Percentiles rank a stretch among this genome's conserved stretches.
phyloP scores from a whole-genome alignment of 2,329 filamentous ascomycete genomes.

The Didymella glomerata region DNA sequence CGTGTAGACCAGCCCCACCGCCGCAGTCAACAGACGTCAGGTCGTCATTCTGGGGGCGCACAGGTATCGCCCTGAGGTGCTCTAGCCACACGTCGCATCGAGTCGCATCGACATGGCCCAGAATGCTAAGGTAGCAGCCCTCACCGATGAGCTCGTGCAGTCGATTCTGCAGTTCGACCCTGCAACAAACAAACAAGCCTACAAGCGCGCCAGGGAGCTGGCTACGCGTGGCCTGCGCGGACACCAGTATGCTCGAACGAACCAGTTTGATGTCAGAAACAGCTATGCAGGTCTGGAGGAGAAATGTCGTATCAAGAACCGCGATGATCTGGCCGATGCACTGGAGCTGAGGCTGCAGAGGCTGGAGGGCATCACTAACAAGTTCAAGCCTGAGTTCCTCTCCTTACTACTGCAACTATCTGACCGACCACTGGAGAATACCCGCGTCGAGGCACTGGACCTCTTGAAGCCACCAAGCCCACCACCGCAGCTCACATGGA shows the following conservation, averaged over 20 bases:
- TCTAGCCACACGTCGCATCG: slow-evolving; percentile 17
- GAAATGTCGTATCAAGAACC: slow-evolving; percentile 81
- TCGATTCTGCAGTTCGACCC: slow-evolving; percentile 64
- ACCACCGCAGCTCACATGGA: slow-evolving; percentile 72
- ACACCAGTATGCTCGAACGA: slow-evolving; percentile 56
- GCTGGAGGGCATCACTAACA: slow-evolving; percentile 63
- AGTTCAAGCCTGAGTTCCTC: slow-evolving; percentile 81
- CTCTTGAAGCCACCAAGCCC: slow-evolving; percentile 59
- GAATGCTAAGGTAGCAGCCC: slow-evolving; percentile 67
- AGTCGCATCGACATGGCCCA: slow-evolving; percentile 68
- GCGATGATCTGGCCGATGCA: slow-evolving; percentile 80
- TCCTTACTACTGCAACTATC: slow-evolving; percentile 82
- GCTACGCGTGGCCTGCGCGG: slow-evolving; percentile 52
- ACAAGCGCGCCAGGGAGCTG: slow-evolving; percentile 51
- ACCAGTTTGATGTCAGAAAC: slow-evolving; percentile 58
- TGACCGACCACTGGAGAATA: slow-evolving; percentile 77
- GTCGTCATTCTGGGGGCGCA: background rate
- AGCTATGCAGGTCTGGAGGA: slow-evolving; percentile 71
- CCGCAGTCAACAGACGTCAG: slow-evolving; percentile 1
- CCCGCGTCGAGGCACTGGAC: slow-evolving; percentile 70
- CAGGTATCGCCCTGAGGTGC: background rate
- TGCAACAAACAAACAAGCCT: slow-evolving; percentile 44
- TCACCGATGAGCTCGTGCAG: slow-evolving; percentile 76
- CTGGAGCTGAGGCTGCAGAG: slow-evolving; percentile 67
- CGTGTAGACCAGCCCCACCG: slow-evolving; percentile 18